Evolutionary conservation across 2,329 filamentous ascomycete genomes (phyloP), one percentile per base, ranked within the genome.

Genomic region (Xylariaceae sp.): DNA sequence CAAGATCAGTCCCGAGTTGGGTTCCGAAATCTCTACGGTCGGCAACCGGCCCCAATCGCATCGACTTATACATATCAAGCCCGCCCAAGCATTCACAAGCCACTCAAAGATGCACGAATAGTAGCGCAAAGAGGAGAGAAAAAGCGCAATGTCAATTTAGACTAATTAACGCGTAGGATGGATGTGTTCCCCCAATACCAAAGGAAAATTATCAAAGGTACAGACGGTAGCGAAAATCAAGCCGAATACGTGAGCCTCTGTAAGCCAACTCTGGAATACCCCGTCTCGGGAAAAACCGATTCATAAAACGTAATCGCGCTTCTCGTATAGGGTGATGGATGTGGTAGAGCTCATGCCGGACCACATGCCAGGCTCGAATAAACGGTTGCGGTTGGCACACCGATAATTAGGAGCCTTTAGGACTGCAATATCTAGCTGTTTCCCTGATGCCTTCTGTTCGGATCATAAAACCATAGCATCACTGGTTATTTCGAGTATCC

Each of bases 201-300:
- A 51, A 60, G 50, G 34, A 48, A 57, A 57, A 51, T 48, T 37
- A 39, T 52, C 48, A 15, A 45, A 56, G 55, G 45, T n/a, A 53
- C 17, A 62, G 52, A 60, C 48, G 11, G 57, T 53, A 7, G 55
- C 30, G 55, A 55, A 30, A 55, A 48, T 51, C 45, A 50, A 61
- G 48, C 45, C 53, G 37, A 30, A 10, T 35, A 23, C 35, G 58
- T 50, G 55, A 54, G 45, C 55, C 39, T 49, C 52, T 55, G 56
- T 50, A 49, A 57, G 53, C 59, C 56, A 57, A 61, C 39, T 54
- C 51, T 37, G 30, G 42, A 57, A 55, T 53, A 59, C 53, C 54
- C 51, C 13, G 45, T 23, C 42, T 52, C 52, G 54, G 55, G 54
- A 58, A 30, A 30, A 30, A 30, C 3, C 55, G 37, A 59, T 44